Percentiles rank a stretch among this genome's conserved stretches.
Conservation (phyloP, 352 stramenopile genomes). For the Pythium graminicola region DNA sequence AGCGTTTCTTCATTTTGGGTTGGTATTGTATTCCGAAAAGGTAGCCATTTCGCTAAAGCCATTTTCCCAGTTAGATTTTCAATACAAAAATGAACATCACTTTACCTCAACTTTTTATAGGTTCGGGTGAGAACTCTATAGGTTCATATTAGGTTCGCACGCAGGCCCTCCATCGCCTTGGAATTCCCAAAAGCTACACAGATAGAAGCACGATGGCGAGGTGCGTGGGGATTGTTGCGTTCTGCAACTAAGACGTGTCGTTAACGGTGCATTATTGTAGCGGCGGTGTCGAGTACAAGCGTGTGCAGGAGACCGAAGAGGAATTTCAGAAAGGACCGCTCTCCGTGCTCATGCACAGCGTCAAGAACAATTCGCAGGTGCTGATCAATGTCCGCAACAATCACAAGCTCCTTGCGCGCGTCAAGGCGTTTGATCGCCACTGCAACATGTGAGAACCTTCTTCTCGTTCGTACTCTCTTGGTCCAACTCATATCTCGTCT, state of each 20-base stretch:
- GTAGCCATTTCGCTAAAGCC: constrained; percentile 7
- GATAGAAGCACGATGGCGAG: constrained; percentile 21
- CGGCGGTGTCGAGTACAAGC: constrained; percentile 63
- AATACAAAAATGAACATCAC: not conserved
- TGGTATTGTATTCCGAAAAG: constrained; percentile 22
- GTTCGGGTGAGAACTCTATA: not conserved
- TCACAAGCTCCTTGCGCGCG: constrained; percentile 98
- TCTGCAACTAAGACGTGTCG: too few relatives aligned
- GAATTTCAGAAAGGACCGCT: constrained; percentile 96
- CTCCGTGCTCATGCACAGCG: constrained; percentile 96
- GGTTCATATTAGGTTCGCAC: constrained; percentile 10
- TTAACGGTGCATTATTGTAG: too few relatives aligned
- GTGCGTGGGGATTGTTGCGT: too few relatives aligned
- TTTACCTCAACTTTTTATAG: too few relatives aligned
- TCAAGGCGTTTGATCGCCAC: constrained; percentile 99
- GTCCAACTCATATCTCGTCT: not conserved
- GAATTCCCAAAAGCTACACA: too few relatives aligned
- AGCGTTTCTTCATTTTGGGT: constrained; percentile 15
- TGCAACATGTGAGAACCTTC: constrained; percentile 96
- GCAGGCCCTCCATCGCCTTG: not conserved
- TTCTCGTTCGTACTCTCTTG: not conserved
- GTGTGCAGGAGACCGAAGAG: constrained; percentile 85
- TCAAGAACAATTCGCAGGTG: constrained; percentile 97
- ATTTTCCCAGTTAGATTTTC: constrained; percentile 4
- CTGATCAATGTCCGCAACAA: constrained; percentile 99